Evolutionary conservation across 768 basidiomycete species (phyloP).

Genomic region (Termitomyces titanicus): DNA sequence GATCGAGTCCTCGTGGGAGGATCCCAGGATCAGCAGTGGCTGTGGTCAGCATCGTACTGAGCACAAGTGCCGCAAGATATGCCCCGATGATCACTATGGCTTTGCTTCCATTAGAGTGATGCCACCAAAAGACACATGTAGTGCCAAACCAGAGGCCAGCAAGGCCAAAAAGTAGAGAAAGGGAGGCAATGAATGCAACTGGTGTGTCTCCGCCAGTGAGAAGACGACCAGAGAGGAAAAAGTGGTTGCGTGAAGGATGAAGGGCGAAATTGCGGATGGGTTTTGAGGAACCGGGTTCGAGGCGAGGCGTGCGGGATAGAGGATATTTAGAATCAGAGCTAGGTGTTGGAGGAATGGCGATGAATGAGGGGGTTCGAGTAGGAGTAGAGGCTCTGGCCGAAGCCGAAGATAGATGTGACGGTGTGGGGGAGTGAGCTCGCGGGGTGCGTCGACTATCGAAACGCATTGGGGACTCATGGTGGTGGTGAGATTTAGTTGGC

Average conservation of each 20-base stretch:
- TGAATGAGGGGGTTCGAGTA: slow-evolving; percentile 14
- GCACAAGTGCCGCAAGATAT: slow-evolving; percentile 56
- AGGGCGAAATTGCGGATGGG: slow-evolving; percentile 53
- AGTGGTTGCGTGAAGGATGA: slow-evolving; percentile 73
- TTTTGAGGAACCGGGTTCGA: slow-evolving; percentile 34
- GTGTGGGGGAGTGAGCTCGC: slow-evolving; percentile 18
- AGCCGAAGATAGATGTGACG: slow-evolving; percentile 17
- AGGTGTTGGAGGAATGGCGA: slow-evolving; percentile 15
- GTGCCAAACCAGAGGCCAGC: slow-evolving; percentile 85
- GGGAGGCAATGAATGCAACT: slow-evolving; percentile 70
- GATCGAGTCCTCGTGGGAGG: slow-evolving; percentile 83
- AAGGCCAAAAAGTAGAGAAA: slow-evolving; percentile 61
- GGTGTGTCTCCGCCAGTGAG: slow-evolving; percentile 86
- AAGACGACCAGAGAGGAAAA: slow-evolving; percentile 67
- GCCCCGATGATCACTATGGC: slow-evolving; percentile 48
- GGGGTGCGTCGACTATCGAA: slow-evolving; percentile 15
- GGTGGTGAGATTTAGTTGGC: slow-evolving; percentile 9
- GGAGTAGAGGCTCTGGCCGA: slow-evolving; percentile 8
- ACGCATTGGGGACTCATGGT: slow-evolving; percentile 22
- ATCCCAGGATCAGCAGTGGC: slow-evolving; percentile 86
- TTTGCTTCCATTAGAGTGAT: slow-evolving; percentile 39
- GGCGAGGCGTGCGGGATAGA: slow-evolving; percentile 33
- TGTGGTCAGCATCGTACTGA: slow-evolving; percentile 75
- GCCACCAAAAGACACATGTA: slow-evolving; percentile 90
- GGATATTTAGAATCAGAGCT: slow-evolving; percentile 19